phyloP scores from a whole-genome alignment of 257 asterid genomes.

The Leonotis leonurus region DNA sequence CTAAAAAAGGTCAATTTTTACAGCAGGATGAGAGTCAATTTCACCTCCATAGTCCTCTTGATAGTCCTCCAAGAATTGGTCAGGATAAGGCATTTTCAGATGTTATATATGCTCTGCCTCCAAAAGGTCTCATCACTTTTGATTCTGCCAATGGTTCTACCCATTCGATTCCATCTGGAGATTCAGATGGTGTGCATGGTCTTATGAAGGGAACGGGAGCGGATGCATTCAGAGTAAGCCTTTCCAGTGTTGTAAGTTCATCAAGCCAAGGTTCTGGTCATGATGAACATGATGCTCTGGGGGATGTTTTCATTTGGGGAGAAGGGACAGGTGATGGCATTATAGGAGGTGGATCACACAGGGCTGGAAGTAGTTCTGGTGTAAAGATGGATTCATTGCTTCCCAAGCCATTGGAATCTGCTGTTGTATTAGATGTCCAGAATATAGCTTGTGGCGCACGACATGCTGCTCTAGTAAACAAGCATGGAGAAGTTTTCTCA shows the following conservation, averaged over 20 bases:
- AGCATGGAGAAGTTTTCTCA: slow-evolving; percentile 92
- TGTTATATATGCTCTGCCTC: slow-evolving; percentile 73
- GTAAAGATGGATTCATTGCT: slow-evolving; percentile 66
- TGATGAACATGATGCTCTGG: slow-evolving; percentile 96
- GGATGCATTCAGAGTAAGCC: slow-evolving; percentile 95
- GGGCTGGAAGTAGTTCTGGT: slow-evolving; percentile 47
- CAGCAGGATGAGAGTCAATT: slow-evolving; percentile 88
- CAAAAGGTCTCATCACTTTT: slow-evolving; percentile 76
- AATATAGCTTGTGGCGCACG: slow-evolving; percentile 93
- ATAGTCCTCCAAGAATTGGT: slow-evolving; percentile 89
- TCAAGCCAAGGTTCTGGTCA: slow-evolving; percentile 99
- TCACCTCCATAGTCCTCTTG: slow-evolving; percentile 80
- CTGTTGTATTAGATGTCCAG: slow-evolving; percentile 94
- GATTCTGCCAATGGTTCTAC: slow-evolving; percentile 82
- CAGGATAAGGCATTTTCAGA: slow-evolving; percentile 73
- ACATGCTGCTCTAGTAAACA: slow-evolving; percentile 89
- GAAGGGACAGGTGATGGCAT: slow-evolving; percentile 91
- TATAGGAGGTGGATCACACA: slow-evolving; percentile 81
- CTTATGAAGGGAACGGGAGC: slow-evolving; percentile 67
- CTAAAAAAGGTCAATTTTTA: slow-evolving; percentile 6
- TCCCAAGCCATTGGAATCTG: slow-evolving; percentile 95
- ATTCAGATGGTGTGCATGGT: slow-evolving; percentile 80
- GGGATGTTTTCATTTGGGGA: slow-evolving; percentile 99
- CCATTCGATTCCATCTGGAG: slow-evolving; percentile 81
- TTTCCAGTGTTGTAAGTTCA: slow-evolving; percentile 98